A percentile compares a stretch with the other conserved stretches of the same genome.
These are phyloP conservation scores for Boletellus ananas DNA, from an alignment of 768 basidiomycete species.

Conservation along the genomic window DNA sequence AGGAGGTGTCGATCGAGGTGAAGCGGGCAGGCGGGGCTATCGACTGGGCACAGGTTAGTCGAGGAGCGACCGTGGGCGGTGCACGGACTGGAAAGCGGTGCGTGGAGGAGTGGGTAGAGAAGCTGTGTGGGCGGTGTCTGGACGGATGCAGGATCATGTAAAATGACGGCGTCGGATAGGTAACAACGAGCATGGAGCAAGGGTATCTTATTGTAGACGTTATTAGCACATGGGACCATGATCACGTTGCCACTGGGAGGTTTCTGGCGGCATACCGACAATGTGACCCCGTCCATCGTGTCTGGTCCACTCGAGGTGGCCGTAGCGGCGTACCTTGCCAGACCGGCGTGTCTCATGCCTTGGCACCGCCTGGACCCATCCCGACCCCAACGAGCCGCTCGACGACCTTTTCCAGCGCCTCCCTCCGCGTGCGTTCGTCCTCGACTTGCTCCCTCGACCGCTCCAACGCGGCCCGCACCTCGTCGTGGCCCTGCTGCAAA, in stretches of 20 bases:
- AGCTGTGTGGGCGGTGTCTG: constrained; percentile 8
- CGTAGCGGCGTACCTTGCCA: constrained; percentile 57
- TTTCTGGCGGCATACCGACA: no score
- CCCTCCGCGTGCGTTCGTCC: constrained; percentile 40
- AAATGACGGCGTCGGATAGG: not conserved
- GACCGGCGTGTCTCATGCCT: constrained; percentile 22
- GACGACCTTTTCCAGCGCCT: constrained; percentile 62
- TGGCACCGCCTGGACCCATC: constrained; percentile 50
- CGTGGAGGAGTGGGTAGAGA: constrained; percentile 6
- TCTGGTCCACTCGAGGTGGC: constrained; percentile 16
- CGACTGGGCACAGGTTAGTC: constrained; percentile 11
- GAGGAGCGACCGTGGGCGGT: not conserved
- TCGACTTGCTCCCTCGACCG: constrained; percentile 42
- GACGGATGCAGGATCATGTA: constrained; percentile 27
- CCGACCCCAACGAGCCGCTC: constrained; percentile 69
- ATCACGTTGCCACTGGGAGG: no score
- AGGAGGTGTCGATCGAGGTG: constrained; percentile 40
- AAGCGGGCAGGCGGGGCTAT: constrained; percentile 41
- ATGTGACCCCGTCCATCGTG: no score
- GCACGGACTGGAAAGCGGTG: not conserved
- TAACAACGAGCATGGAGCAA: not conserved
- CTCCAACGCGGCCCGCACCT: constrained; percentile 41
- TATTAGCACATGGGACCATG: not conserved
- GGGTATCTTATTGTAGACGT: constrained; percentile 7
- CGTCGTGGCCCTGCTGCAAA: constrained; percentile 40